These are phyloP conservation scores for Hanseniaspora meyeri DNA, from an alignment of 805 yeast genomes.

Conservation along the genomic window DNA sequence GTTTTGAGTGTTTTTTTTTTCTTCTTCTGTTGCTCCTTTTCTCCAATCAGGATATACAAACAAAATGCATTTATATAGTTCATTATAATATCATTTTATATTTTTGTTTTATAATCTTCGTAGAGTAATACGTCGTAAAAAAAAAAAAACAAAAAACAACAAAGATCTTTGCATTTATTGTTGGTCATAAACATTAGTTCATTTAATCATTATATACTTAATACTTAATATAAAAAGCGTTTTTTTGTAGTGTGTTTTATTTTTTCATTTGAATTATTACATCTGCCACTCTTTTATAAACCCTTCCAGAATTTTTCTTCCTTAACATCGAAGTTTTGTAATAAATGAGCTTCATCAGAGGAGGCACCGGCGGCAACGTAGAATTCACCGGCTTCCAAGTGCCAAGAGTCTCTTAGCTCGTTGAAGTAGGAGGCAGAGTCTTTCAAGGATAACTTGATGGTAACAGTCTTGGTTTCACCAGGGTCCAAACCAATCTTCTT, in stretches of 20 bases:
- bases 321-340: slow-evolving; percentile 19
- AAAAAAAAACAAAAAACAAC: neutral
- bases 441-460: slow-evolving; percentile 32
- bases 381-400: slow-evolving; percentile 40
- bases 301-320: slow-evolving; percentile 21
- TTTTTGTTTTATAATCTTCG: no score
- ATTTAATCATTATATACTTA: neutral
- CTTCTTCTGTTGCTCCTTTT: neutral
- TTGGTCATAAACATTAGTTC: neutral
- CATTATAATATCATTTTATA: no score
- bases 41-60: no score
- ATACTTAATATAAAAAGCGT: neutral
- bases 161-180: no score
- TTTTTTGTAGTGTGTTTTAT: no score
- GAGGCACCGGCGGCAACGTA: slow-evolving; percentile 36
- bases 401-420: slow-evolving; percentile 38
- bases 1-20: neutral
- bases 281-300: neutral
- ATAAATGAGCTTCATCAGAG: slow-evolving; percentile 23
- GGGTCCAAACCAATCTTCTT: slow-evolving; percentile 37
- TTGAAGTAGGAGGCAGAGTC: slow-evolving; percentile 46
- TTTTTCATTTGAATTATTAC: neutral
- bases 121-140: neutral
- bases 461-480: slow-evolving; percentile 33
- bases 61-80: no score